These are phyloP conservation scores for Candida boleticola DNA, from an alignment of 805 yeast species.

Conservation along the genomic window DNA sequence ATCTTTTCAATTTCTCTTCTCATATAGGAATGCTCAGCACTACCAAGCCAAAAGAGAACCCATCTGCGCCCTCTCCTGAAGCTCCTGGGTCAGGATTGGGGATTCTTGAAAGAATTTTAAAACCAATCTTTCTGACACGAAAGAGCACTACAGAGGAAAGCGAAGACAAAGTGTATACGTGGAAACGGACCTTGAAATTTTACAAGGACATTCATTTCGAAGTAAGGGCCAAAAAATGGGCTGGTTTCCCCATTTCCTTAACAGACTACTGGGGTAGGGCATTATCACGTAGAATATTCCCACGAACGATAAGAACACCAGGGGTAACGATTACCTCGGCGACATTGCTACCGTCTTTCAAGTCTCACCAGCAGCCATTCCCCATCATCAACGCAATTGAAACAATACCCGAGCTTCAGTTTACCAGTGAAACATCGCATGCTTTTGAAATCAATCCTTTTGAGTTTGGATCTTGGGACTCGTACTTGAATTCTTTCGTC, in stretches of 20 bases:
- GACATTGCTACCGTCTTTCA: conserved; percentile 34
- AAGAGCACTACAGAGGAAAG: background rate
- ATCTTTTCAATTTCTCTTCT: background rate
- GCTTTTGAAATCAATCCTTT: conserved; percentile 58
- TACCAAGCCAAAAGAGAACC: background rate
- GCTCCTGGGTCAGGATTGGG: background rate
- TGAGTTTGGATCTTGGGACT: conserved; percentile 71
- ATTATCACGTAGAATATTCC: conserved; percentile 46
- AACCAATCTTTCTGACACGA: background rate
- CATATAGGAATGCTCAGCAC: background rate
- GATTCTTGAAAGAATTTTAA: background rate
- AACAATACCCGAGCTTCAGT: conserved; percentile 10
- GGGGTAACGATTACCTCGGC: conserved; percentile 41
- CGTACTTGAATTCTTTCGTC: conserved; percentile 43
- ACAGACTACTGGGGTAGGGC: conserved; percentile 75
- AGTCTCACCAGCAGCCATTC: conserved; percentile 42
- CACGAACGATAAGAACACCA: conserved; percentile 29
- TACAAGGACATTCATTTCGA: conserved; percentile 54
- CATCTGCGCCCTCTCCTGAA: background rate
- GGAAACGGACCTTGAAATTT: conserved; percentile 35
- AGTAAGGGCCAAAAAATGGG: conserved; percentile 48
- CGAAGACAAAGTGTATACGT: background rate
- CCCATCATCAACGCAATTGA: conserved; percentile 46
- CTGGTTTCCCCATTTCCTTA: conserved; percentile 55
- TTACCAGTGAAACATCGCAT: conserved; percentile 37